phyloP scores from a whole-genome alignment of 2,329 filamentous ascomycete genomes.

The Fusarium sp. region DNA sequence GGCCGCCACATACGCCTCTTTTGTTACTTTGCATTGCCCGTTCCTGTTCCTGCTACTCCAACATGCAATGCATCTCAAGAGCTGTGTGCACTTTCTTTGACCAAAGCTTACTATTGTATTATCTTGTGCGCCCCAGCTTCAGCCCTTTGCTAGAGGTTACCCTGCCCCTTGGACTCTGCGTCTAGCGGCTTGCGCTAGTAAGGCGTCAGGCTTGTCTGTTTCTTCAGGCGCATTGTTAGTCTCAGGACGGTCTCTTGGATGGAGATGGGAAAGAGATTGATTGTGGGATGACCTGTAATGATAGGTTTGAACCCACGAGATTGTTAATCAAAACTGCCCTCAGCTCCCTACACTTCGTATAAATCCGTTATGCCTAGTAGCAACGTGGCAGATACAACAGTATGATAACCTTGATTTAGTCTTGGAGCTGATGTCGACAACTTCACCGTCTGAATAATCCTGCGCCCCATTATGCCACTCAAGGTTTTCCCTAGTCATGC shows the following conservation, averaged over 20 bases:
- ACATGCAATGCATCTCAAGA: constrained; percentile 15
- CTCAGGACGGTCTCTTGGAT: constrained; percentile 24
- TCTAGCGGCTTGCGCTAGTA: constrained; percentile 29
- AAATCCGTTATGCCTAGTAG: background rate
- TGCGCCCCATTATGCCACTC: constrained; percentile 17
- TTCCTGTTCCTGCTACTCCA: constrained; percentile 14
- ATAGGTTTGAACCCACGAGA: constrained; percentile 10
- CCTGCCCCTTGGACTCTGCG: constrained; percentile 29
- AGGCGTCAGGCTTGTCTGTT: constrained; percentile 8
- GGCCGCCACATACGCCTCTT: constrained; percentile 43
- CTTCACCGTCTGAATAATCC: constrained; percentile 6
- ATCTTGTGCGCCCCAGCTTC: constrained; percentile 6
- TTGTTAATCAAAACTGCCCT: constrained; percentile 11
- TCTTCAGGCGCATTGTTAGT: constrained; percentile 37
- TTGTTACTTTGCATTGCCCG: constrained; percentile 11
- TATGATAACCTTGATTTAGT: background rate
- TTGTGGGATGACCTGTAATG: constrained; percentile 18
- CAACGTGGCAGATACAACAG: background rate
- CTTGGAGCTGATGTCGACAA: background rate
- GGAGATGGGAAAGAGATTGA: constrained; percentile 25
- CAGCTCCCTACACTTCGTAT: background rate
- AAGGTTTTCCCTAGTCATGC: constrained; percentile 14
- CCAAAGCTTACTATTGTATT: background rate
- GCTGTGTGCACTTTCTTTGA: constrained; percentile 3
- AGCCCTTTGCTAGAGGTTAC: background rate